These are phyloP conservation scores for Chlamydomonas incerta DNA, from an alignment of 139 green algal genomes.

Conservation along the genomic window DNA sequence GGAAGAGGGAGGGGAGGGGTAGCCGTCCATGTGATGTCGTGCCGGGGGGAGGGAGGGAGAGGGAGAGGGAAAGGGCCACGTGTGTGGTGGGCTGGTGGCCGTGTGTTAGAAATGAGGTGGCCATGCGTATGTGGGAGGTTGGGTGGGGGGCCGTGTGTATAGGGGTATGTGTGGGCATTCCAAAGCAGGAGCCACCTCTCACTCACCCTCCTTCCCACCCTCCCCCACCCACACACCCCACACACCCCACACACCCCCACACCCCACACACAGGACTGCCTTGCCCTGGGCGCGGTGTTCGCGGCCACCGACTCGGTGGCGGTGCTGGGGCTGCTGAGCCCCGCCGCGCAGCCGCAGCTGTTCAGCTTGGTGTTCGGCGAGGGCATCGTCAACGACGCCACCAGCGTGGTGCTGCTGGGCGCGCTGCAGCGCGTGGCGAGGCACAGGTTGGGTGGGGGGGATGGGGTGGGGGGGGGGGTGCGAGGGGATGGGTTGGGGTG, in stretches of 20 bases:
- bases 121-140: too few species aligned
- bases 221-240: too few species aligned
- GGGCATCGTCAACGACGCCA: constrained; percentile 94
- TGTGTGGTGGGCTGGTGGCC: too few species aligned
- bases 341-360: constrained; percentile 74
- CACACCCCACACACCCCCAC: not conserved
- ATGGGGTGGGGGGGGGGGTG: constrained; percentile 34
- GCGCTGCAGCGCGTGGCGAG: constrained; percentile 63
- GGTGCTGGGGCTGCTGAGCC: constrained; percentile 82
- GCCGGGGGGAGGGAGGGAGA: too few species aligned
- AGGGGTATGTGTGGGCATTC: too few species aligned
- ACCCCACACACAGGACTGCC: constrained; percentile 62
- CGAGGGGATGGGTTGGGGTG: not conserved
- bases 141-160: too few species aligned
- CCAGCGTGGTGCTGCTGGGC: constrained; percentile 87
- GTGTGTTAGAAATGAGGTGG: too few species aligned
- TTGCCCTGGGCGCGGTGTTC: constrained; percentile 91
- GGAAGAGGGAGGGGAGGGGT: too few species aligned
- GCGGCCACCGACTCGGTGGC: constrained; percentile 90
- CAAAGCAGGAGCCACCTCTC: too few species aligned
- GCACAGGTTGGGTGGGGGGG: not conserved
- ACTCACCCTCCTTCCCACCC: not conserved
- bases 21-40: too few species aligned
- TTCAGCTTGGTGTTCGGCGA: constrained; percentile 80
- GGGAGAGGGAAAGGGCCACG: too few species aligned